Conservation (phyloP, 2,329 filamentous ascomycete genomes). For the Colletotrichum sp. region DNA sequence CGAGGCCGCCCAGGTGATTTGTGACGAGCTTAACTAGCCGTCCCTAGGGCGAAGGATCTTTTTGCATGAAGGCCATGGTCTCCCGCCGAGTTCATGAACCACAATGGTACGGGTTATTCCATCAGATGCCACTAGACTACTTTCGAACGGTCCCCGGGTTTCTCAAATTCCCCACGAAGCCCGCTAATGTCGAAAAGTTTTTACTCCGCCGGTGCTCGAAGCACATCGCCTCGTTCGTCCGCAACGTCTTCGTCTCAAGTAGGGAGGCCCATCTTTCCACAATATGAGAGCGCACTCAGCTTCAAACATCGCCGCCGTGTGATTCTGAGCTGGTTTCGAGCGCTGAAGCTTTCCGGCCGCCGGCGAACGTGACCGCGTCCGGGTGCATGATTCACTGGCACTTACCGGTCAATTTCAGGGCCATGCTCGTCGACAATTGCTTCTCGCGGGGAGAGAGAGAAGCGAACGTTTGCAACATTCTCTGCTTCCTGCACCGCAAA, state of each 20-base stretch:
- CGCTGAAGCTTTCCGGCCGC: too few species aligned
- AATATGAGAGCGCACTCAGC: too few species aligned
- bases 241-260: too few species aligned
- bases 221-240: not conserved
- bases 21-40: not conserved
- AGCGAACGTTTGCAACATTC: not conserved
- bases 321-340: too few species aligned
- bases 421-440: not conserved
- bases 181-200: not conserved
- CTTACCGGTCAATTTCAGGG: too few species aligned
- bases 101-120: not conserved
- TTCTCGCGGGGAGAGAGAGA: not conserved
- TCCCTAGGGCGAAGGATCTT: too few species aligned
- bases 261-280: too few species aligned
- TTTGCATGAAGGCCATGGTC: not conserved
- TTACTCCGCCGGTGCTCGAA: too few species aligned
- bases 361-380: too few species aligned
- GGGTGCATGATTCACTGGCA: too few species aligned
- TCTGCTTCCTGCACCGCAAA: not conserved
- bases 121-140: not conserved
- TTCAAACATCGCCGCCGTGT: too few species aligned
- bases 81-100: not conserved
- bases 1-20: conserved; percentile 66
- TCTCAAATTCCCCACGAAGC: not conserved
- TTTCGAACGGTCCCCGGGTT: not conserved